These are phyloP conservation scores for Yueomyces sp. DNA, from an alignment of 805 yeast genomes.

Conservation along the genomic window DNA sequence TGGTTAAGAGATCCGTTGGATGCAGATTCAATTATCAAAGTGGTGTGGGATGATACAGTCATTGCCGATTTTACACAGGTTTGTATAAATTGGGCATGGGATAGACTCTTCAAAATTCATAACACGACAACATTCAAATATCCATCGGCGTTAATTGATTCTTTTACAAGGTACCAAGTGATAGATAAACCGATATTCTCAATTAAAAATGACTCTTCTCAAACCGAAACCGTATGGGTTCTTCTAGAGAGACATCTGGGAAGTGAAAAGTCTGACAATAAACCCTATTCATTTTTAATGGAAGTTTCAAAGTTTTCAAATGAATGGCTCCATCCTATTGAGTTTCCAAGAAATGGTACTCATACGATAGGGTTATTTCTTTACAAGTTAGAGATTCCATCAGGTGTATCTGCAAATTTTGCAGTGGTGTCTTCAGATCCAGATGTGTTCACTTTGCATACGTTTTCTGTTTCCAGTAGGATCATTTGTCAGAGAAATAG, in stretches of 20 bases:
- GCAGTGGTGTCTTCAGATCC: constrained; percentile 15
- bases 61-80: constrained; percentile 30
- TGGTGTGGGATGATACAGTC: neutral
- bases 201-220: constrained; percentile 23
- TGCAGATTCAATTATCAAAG: neutral
- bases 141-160: constrained; percentile 8
- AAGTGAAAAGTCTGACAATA: constrained; percentile 4
- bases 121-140: constrained; percentile 21
- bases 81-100: constrained; percentile 57
- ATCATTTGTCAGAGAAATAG: constrained; percentile 3
- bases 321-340: constrained; percentile 4
- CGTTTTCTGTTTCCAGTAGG: constrained; percentile 5
- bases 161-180: constrained; percentile 4
- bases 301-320: constrained; percentile 5
- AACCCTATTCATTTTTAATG: constrained; percentile 9
- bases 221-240: constrained; percentile 29
- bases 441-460: constrained; percentile 13
- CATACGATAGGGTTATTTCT: constrained; percentile 30
- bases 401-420: constrained; percentile 2
- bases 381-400: constrained; percentile 11
- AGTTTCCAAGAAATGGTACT: constrained; percentile 10
- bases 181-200: constrained; percentile 32
- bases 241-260: constrained; percentile 37
- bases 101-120: constrained; percentile 11
- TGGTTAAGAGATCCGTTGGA: constrained; percentile 32